Percentiles rank a stretch among this genome's conserved stretches.
phyloP scores from a whole-genome alignment of 2,329 filamentous ascomycete species.

The Aspergillus spinulosporus region DNA sequence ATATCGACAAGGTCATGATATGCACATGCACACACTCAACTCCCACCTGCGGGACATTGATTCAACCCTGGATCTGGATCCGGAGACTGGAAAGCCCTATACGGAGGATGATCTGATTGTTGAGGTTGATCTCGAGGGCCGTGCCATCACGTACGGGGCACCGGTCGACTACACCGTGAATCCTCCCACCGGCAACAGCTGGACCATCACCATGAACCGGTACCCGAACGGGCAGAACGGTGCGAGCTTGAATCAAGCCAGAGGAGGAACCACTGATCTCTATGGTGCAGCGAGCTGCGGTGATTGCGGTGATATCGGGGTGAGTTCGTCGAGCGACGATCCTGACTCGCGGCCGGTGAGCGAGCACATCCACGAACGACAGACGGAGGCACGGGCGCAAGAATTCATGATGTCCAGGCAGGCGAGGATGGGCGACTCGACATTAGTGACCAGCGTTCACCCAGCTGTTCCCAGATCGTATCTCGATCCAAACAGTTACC shows the following conservation, averaged over 20 bases:
- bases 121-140: neutral
- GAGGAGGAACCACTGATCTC: neutral
- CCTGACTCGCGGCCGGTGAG: neutral
- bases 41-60: no score
- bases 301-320: constrained; percentile 1
- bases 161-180: constrained; percentile 1
- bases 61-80: neutral
- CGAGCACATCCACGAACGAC: constrained; percentile 8
- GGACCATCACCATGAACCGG: constrained; percentile 6
- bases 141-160: constrained; percentile 3
- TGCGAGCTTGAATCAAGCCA: constrained; percentile 3
- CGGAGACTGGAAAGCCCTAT: constrained; percentile 10
- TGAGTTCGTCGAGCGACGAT: constrained; percentile 3
- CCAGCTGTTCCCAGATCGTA: neutral
- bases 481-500: constrained; percentile 8
- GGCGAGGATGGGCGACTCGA: constrained; percentile 2
- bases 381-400: constrained; percentile 5
- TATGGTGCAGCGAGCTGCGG: neutral
- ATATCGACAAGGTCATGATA: neutral
- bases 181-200: constrained; percentile 1
- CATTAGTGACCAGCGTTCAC: neutral
- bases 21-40: no score
- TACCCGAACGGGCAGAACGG: constrained; percentile 7
- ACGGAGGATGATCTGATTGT: neutral
- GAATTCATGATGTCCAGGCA: constrained; percentile 5